Evolutionary conservation across 108 stramenopile species (phyloP).

Genomic region (Cyclotella kingstonii): DNA sequence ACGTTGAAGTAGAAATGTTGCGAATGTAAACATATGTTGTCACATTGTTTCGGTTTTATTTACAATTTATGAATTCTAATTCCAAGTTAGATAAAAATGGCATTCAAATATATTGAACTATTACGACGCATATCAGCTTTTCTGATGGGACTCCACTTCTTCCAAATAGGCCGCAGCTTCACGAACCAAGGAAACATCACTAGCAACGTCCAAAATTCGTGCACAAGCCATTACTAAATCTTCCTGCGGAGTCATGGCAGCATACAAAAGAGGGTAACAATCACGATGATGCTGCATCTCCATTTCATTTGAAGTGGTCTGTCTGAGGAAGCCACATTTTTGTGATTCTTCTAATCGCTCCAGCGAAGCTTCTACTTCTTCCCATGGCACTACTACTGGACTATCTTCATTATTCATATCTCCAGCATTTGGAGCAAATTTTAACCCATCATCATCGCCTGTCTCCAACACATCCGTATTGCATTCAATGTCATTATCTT

Average conservation of each 20-base stretch:
- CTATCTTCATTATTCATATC: slow-evolving; percentile 68
- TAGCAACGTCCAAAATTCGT: slow-evolving; percentile 65
- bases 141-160: slow-evolving; percentile 56
- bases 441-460: slow-evolving; percentile 24
- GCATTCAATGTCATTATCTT: slow-evolving; percentile 16
- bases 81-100: too few relatives aligned
- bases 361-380: slow-evolving; percentile 57
- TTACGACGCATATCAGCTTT: too few relatives aligned
- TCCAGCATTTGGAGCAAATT: too few relatives aligned
- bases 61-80: background rate
- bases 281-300: slow-evolving; percentile 10
- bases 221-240: slow-evolving; percentile 87
- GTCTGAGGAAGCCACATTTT: background rate
- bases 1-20: too few relatives aligned
- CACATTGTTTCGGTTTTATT: background rate
- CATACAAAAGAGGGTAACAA: slow-evolving; percentile 70
- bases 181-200: slow-evolving; percentile 80
- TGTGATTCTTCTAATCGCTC: background rate
- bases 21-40: too few relatives aligned
- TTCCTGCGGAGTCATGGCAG: slow-evolving; percentile 67
- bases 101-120: too few relatives aligned
- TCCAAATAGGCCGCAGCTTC: slow-evolving; percentile 87
- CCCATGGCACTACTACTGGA: slow-evolving; percentile 63
- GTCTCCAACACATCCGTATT: slow-evolving; percentile 6
- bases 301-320: background rate